phyloP scores from a whole-genome alignment of 805 yeast genomes.

The Candida railenensis region DNA sequence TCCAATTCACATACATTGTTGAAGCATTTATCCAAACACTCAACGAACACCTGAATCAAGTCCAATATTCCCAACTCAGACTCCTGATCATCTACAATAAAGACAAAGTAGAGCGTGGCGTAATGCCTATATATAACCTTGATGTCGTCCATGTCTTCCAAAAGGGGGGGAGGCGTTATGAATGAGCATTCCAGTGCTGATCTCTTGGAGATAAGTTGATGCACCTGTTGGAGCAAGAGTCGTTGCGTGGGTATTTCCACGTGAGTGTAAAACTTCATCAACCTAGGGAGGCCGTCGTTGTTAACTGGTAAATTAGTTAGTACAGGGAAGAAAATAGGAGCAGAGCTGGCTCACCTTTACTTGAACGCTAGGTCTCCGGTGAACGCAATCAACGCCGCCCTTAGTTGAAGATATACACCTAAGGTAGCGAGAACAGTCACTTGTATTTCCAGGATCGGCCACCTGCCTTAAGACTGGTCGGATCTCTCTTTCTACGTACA shows the following conservation, averaged over 20 bases:
- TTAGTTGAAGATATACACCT: no score
- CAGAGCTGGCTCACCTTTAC: background rate
- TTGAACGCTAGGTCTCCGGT: no score
- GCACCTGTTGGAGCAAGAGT: slow-evolving; percentile 75
- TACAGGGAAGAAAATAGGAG: slow-evolving; percentile 5
- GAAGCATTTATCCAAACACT: slow-evolving; percentile 89
- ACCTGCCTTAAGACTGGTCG: no score
- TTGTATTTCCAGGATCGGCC: no score
- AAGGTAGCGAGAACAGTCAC: no score
- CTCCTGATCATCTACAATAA: slow-evolving; percentile 94
- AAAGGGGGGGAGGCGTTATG: slow-evolving; percentile 81
- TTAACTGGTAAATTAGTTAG: slow-evolving; percentile 60
- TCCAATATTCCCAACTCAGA: slow-evolving; percentile 92
- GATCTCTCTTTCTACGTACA: no score
- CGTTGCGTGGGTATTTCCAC: slow-evolving; percentile 84
- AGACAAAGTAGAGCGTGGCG: slow-evolving; percentile 94
- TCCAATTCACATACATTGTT: slow-evolving; percentile 94
- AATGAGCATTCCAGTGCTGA: slow-evolving; percentile 81
- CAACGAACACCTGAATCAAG: slow-evolving; percentile 94
- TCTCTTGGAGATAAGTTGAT: slow-evolving; percentile 70
- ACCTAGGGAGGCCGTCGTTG: slow-evolving; percentile 84
- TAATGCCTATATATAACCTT: slow-evolving; percentile 91
- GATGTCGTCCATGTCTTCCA: slow-evolving; percentile 69
- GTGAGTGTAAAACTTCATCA: slow-evolving; percentile 89
- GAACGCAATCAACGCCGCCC: background rate